Conservation (phyloP, 202 grass and related monocot species). For the Panicum hallii region DNA sequence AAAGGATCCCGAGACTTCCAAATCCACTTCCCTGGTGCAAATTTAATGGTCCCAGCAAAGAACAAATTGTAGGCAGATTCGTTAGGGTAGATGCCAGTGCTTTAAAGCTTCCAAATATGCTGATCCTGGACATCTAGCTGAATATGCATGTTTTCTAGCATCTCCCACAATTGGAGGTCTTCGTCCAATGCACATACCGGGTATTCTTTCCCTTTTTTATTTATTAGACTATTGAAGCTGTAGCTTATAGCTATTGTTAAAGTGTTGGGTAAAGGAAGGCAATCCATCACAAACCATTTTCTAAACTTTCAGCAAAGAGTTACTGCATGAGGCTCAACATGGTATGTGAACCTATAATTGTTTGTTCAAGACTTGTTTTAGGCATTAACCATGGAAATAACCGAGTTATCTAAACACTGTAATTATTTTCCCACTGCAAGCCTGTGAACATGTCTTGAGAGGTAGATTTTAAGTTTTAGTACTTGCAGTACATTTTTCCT, state of each 20-base stretch:
- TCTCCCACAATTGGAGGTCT: neutral
- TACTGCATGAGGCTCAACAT: neutral
- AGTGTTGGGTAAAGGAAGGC: neutral
- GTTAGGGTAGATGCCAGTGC: neutral
- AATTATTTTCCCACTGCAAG: neutral
- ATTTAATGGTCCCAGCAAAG: neutral
- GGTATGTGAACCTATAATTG: neutral
- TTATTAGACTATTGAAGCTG: neutral
- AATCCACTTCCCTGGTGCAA: neutral
- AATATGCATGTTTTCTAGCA: neutral
- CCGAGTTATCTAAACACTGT: neutral
- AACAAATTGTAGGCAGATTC: neutral
- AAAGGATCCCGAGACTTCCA: neutral
- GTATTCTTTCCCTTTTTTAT: neutral
- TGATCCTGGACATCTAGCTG: neutral
- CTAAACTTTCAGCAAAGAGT: neutral
- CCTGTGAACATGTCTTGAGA: neutral
- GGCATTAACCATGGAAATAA: neutral
- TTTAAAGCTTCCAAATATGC: neutral
- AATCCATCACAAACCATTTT: neutral
- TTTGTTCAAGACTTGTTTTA: neutral
- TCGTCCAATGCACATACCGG: neutral
- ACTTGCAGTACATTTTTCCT: neutral
- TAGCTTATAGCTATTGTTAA: neutral
- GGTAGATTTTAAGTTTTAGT: neutral